Percentiles rank a stretch among this genome's conserved stretches.
phyloP scores from a whole-genome alignment of 495 filamentous ascomycete species.

The Aspergillus nidulans region DNA sequence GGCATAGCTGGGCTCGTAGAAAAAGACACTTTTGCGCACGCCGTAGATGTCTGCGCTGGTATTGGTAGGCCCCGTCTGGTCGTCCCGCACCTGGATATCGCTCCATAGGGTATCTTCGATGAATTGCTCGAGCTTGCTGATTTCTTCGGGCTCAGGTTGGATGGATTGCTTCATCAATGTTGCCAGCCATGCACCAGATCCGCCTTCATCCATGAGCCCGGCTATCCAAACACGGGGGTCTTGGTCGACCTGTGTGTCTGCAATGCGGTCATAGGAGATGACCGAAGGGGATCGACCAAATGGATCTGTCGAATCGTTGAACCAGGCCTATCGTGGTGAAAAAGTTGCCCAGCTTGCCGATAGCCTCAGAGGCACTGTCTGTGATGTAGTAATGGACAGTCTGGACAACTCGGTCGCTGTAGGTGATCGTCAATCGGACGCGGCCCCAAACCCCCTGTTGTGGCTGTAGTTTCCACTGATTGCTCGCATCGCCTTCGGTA shows the following conservation, averaged over 20 bases:
- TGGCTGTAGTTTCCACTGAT: neutral
- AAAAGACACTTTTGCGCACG: constrained; percentile 49
- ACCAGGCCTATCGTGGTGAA: constrained; percentile 34
- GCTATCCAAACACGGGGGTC: constrained; percentile 50
- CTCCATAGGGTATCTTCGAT: constrained; percentile 38
- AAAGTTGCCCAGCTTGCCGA: constrained; percentile 35
- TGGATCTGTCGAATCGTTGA: constrained; percentile 39
- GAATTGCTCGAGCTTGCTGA: constrained; percentile 45
- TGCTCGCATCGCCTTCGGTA: neutral
- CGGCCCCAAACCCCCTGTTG: constrained; percentile 27
- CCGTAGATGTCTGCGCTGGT: constrained; percentile 15
- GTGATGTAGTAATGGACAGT: constrained; percentile 49
- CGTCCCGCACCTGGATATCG: constrained; percentile 32
- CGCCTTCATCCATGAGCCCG: constrained; percentile 50
- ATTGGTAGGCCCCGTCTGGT: neutral
- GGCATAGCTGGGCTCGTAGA: constrained; percentile 34
- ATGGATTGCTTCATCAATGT: constrained; percentile 44
- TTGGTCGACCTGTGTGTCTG: constrained; percentile 36
- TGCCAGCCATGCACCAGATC: constrained; percentile 42
- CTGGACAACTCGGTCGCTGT: constrained; percentile 37
- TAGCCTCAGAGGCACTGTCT: constrained; percentile 25
- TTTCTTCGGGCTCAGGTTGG: constrained; percentile 37
- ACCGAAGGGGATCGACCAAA: constrained; percentile 45
- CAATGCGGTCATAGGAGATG: constrained; percentile 46
- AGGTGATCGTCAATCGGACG: constrained; percentile 34